phyloP scores from a whole-genome alignment of 345 rosid genomes.

The Hypericum androsaemum region DNA sequence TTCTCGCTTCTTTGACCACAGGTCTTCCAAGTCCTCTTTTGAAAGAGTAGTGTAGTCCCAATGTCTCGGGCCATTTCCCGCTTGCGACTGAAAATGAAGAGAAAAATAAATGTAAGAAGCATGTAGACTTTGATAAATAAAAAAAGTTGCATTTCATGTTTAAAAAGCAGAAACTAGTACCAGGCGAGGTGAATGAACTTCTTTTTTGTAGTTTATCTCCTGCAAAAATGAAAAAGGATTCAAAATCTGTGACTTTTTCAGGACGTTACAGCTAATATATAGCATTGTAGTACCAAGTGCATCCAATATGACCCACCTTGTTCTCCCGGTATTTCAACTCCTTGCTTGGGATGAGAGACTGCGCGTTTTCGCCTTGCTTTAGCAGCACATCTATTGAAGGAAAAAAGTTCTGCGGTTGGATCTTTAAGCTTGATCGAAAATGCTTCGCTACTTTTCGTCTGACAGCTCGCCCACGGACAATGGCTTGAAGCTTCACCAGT shows the following conservation, averaged over 20 bases:
- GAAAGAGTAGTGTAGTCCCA: conserved; percentile 60
- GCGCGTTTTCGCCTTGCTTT: conserved; percentile 21
- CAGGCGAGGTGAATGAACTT: not conserved
- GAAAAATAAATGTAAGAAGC: not conserved
- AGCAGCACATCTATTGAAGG: conserved; percentile 7
- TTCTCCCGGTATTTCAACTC: conserved; percentile 34
- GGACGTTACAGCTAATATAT: no score
- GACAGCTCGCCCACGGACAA: conserved; percentile 63
- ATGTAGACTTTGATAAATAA: not conserved
- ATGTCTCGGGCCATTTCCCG: conserved; percentile 26
- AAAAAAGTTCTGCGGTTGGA: conserved; percentile 15
- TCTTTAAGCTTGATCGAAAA: conserved; percentile 20
- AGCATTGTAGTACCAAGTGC: not conserved
- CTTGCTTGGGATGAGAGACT: conserved; percentile 15
- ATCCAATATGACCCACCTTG: conserved; percentile 22
- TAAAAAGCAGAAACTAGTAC: not conserved
- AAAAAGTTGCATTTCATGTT: not conserved
- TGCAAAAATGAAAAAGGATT: not conserved
- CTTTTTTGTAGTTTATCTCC: conserved; percentile 8
- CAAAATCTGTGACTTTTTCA: not conserved
- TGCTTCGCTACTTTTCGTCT: conserved; percentile 35
- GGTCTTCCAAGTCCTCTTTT: conserved; percentile 49
- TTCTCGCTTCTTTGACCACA: conserved; percentile 50
- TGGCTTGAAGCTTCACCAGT: conserved; percentile 79
- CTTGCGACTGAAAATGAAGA: conserved; percentile 21